Percentiles rank a stretch among this genome's conserved stretches.
Evolutionary conservation across 371 early-diverging fungal species (phyloP).

Genomic region (Nematocida sp.): DNA sequence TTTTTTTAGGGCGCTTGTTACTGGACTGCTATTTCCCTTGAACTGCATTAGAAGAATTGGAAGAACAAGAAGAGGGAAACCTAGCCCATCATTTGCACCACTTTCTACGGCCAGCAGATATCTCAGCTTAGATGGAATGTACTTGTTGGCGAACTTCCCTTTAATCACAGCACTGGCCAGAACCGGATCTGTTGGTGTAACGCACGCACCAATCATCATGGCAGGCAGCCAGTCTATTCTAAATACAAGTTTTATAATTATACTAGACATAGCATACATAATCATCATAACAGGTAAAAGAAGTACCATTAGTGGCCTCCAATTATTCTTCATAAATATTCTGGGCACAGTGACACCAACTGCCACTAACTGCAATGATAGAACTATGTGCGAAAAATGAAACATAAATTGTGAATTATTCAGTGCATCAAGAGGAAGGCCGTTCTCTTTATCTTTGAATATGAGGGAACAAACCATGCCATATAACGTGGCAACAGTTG

Average conservation of each 20-base stretch:
- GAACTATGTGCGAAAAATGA: conserved; percentile 67
- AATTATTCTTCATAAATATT: conserved; percentile 66
- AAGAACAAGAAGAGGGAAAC: conserved; percentile 78
- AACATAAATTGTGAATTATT: conserved; percentile 61
- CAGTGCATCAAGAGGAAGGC: conserved; percentile 61
- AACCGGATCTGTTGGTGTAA: conserved; percentile 91
- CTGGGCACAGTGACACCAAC: conserved; percentile 67
- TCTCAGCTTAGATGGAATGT: conserved; percentile 78
- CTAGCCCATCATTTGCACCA: conserved; percentile 74
- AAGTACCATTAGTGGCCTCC: conserved; percentile 75
- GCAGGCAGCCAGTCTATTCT: conserved; percentile 15
- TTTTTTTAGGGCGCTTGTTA: conserved; percentile 21
- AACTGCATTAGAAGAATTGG: conserved; percentile 70
- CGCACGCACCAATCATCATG: conserved; percentile 77
- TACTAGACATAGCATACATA: conserved; percentile 79
- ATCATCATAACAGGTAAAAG: conserved; percentile 77
- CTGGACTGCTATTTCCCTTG: not conserved
- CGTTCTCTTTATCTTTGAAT: conserved; percentile 72
- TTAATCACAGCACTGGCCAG: conserved; percentile 84
- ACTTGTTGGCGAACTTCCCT: conserved; percentile 83
- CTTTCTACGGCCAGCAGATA: conserved; percentile 78
- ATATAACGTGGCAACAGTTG: conserved; percentile 78
- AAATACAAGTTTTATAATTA: conserved; percentile 73
- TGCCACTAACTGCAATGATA: conserved; percentile 69
- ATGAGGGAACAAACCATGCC: conserved; percentile 74